phyloP scores from a whole-genome alignment of 164 flowering plant genomes.

The Chloranthus sessilifolius region DNA sequence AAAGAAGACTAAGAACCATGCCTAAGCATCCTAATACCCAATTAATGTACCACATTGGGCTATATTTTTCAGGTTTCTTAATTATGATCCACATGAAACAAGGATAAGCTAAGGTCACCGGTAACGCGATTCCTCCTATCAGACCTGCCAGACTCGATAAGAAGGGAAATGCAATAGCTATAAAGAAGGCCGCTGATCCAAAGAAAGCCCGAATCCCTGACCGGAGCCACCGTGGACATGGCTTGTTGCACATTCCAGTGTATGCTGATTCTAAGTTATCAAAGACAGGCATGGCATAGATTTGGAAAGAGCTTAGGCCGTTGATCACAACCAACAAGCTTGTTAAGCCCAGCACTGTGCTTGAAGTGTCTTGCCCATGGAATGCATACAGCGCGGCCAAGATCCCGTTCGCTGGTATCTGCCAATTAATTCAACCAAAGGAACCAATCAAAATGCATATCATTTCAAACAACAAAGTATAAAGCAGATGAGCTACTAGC shows the following conservation, averaged over 20 bases:
- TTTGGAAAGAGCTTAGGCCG: slow-evolving; percentile 49
- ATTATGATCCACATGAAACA: slow-evolving; percentile 81
- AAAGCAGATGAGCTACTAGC: no score
- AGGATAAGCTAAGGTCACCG: slow-evolving; percentile 71
- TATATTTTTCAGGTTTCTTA: slow-evolving; percentile 46
- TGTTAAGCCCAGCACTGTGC: slow-evolving; percentile 40
- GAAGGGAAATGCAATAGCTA: slow-evolving; percentile 66
- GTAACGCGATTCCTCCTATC: slow-evolving; percentile 63
- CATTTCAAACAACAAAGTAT: no score
- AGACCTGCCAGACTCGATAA: slow-evolving; percentile 40
- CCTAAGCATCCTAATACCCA: slow-evolving; percentile 58
- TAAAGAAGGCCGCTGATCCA: slow-evolving; percentile 42
- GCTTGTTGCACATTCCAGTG: slow-evolving; percentile 31
- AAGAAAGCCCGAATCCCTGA: slow-evolving; percentile 33
- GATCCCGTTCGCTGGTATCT: slow-evolving; percentile 67
- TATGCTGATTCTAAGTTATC: slow-evolving; percentile 57
- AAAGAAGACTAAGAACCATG: slow-evolving; percentile 32
- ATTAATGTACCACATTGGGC: slow-evolving; percentile 48
- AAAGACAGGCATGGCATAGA: slow-evolving; percentile 67
- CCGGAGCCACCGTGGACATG: slow-evolving; percentile 52
- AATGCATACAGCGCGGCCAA: slow-evolving; percentile 35
- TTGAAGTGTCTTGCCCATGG: slow-evolving; percentile 45
- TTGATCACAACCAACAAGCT: slow-evolving; percentile 35
- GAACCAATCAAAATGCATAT: no score
- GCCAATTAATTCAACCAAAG: slow-evolving; percentile 4